Evolutionary conservation across 768 basidiomycete species (phyloP), one percentile per base, ranked within the genome.

Genomic region (Galerina sulciceps): DNA sequence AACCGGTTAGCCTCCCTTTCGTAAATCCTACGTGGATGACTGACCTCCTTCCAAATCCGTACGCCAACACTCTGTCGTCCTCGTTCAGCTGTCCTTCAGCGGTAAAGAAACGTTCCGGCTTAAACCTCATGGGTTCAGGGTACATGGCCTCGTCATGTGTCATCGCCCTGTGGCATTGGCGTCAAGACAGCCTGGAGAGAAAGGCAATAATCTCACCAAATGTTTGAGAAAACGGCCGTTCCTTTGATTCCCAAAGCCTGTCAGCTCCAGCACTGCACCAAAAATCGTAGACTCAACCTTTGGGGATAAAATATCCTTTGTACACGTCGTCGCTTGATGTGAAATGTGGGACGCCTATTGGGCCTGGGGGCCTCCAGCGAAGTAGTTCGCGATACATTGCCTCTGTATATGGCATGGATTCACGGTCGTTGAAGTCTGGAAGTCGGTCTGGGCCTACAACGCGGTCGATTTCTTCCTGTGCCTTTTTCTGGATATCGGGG

Each of bases 61-160:
- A 78, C 1, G 72, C 68, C 51, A 75, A 80, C 48, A 74, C 47
- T 9, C 69, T 65, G 49, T 70, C 66, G 22, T 81, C 72, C 31
- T 78, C 75, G 44, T 73, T 65, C 10, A 76, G 62, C 8, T 71
- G 71, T n/a, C 77, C 78, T 59, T 81, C 72, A 3, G 63, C 52
- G 18, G 50, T 44, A 14, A 83, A 64, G 68, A 78, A 83, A 11
- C 84, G 76, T 36, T 76, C 79, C 5, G 83, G 84, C 8, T 70
- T 73, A 62, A 79, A 85, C 23, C 62, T 60, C 23, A 59, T n/a
- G 8, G 77, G 74, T 6, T 77, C 64, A 6, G 71, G 64, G 50
- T 75, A 76, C 37, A 64, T 63, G 10, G 65, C 58, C 20, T 71
- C 69, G 57, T 76, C 66, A 48, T 73, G 70, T 13, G 67, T 65